Evolutionary conservation across 2,329 filamentous ascomycete species (phyloP).

Genomic region (Fusarium coffeatum): DNA sequence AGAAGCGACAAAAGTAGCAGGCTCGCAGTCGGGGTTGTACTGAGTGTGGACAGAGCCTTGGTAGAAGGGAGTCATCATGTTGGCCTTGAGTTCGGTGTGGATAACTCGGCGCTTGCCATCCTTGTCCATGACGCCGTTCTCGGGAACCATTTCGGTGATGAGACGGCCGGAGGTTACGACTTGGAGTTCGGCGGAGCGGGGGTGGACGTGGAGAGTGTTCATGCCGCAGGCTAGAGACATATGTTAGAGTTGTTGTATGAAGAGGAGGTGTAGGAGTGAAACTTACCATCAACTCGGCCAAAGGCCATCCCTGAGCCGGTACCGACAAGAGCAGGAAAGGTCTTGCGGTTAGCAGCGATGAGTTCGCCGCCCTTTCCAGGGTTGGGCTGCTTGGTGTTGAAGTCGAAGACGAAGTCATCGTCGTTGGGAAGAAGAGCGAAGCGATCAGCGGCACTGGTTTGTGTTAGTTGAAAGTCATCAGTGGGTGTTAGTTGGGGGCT

Average conservation of each 20-base stretch:
- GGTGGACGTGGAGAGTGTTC: constrained; percentile 68
- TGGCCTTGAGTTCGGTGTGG: constrained; percentile 54
- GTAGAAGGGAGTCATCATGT: constrained; percentile 66
- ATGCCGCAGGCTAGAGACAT: constrained; percentile 60
- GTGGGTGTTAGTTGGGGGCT: not conserved
- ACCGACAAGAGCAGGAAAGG: constrained; percentile 67
- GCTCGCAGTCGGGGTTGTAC: constrained; percentile 66
- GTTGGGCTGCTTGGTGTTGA: constrained; percentile 49
- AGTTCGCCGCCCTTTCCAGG: constrained; percentile 59
- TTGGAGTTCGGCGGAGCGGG: constrained; percentile 65
- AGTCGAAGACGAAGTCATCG: constrained; percentile 62
- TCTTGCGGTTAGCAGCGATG: constrained; percentile 65
- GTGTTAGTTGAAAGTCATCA: constrained; percentile 24
- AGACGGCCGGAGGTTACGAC: constrained; percentile 62
- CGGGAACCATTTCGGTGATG: constrained; percentile 64
- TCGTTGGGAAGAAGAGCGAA: constrained; percentile 57
- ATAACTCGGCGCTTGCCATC: constrained; percentile 57
- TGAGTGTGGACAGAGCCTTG: constrained; percentile 66
- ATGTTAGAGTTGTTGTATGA: constrained; percentile 27
- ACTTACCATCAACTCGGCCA: constrained; percentile 59
- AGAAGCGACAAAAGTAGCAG: constrained; percentile 62
- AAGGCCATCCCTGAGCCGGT: constrained; percentile 64
- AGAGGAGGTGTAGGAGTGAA: not conserved
- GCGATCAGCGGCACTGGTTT: constrained; percentile 55
- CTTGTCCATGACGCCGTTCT: constrained; percentile 59